phyloP scores from a whole-genome alignment of 164 flowering plant genomes.

The Buxus sempervirens region DNA sequence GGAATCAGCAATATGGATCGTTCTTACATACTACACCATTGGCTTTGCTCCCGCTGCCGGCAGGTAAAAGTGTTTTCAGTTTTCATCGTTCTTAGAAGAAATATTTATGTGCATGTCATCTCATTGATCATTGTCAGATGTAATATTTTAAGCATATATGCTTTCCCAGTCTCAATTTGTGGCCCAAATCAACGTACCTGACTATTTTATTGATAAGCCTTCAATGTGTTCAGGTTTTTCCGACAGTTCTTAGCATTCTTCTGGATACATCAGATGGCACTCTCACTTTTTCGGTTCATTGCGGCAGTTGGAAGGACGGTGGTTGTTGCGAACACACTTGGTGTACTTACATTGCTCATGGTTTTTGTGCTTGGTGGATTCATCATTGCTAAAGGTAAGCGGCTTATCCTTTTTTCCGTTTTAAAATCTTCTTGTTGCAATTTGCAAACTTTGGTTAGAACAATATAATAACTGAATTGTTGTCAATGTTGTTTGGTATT shows the following conservation, averaged over 20 bases:
- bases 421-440: background rate
- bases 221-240: conserved; percentile 36
- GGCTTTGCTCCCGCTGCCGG: conserved; percentile 52
- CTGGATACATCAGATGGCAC: conserved; percentile 49
- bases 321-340: conserved; percentile 45
- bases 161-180: background rate
- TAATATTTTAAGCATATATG: background rate
- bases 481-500: background rate
- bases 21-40: conserved; percentile 49
- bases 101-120: background rate
- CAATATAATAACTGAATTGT: background rate
- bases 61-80: conserved; percentile 26
- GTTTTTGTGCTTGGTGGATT: conserved; percentile 66
- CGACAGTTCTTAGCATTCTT: conserved; percentile 45
- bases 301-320: conserved; percentile 48
- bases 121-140: too few species aligned
- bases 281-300: conserved; percentile 52
- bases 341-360: conserved; percentile 42
- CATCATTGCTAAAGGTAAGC: conserved; percentile 53
- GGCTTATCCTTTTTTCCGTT: background rate
- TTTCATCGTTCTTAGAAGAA: background rate
- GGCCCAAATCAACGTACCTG: too few species aligned
- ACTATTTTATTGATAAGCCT: conserved; percentile 3
- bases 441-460: background rate
- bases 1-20: conserved; percentile 54